These are phyloP conservation scores for Amanita inopinata DNA, from an alignment of 768 basidiomycete species.

Conservation along the genomic window DNA sequence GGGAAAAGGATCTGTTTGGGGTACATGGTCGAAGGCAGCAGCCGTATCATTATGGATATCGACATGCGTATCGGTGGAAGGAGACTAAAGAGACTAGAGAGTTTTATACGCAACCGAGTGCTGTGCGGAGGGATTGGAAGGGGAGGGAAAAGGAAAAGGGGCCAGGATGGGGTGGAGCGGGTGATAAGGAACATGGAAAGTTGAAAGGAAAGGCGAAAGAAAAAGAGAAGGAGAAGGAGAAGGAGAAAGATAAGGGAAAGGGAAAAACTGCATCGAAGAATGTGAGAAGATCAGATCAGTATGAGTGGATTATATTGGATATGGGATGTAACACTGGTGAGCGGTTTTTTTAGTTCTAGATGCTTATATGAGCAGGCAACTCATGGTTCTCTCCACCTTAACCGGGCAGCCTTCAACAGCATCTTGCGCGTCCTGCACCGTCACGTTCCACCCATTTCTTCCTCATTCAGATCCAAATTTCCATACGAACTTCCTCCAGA, in stretches of 20 bases:
- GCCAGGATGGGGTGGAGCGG: not conserved
- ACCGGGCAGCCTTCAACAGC: slow-evolving; percentile 22
- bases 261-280: slow-evolving; percentile 9
- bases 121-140: not conserved
- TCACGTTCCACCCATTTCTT: slow-evolving; percentile 11
- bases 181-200: slow-evolving; percentile 6
- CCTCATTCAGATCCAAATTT: not conserved
- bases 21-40: slow-evolving; percentile 2
- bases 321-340: slow-evolving; percentile 24
- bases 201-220: slow-evolving; percentile 9
- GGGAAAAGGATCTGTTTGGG: slow-evolving; percentile 9
- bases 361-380: too few species aligned
- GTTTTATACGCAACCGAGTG: not conserved
- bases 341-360: slow-evolving; percentile 11
- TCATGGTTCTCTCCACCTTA: too few species aligned
- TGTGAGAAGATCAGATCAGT: not conserved
- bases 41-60: slow-evolving; percentile 9
- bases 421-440: slow-evolving; percentile 30
- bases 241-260: slow-evolving; percentile 14
- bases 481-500: not conserved
- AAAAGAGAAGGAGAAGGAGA: slow-evolving; percentile 13
- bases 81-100: slow-evolving; percentile 11
- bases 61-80: slow-evolving; percentile 21
- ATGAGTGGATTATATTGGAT: slow-evolving; percentile 28
- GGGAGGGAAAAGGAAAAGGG: slow-evolving; percentile 7